Base-by-base conservation (phyloP, 2,329 filamentous ascomycete species). In the Microdochium bolleyi region DNA sequence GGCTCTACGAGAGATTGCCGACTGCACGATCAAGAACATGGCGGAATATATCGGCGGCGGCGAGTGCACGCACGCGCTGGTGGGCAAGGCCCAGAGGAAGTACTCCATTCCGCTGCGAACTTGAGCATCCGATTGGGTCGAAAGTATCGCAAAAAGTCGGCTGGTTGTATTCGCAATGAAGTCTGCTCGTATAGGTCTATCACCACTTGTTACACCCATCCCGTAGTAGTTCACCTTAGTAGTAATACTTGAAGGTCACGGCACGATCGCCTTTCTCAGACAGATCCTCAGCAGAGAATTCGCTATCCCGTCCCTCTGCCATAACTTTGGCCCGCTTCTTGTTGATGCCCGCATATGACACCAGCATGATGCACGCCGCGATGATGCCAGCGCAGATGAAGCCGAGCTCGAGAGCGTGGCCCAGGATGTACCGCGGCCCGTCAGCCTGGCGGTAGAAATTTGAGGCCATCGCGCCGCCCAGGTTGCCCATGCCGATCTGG, bases 391-490 rank as follows among this genome's bases (percentile, higher is more conserved):
- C 57, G 2, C 57, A 55, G 21, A 79, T 74, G 54, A 81, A 81
- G 0, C 66, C 75, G 2, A 82, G 60, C 57, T 80, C 76, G 13
- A 81, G 59, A 1, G 62, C 70, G 55, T 80, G 78, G 0, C 78
- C 78, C 1, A 80, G 64, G 3, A 72, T 67, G 51, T 79, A 82
- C 3, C 71, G 67, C 0, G 78, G 78, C 1, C 61, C 61, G 54
- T 81, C 78, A 3, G 64, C 65, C 25, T 69, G 63, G 3, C 84
- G 76, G 60, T 89, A 89, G 60, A 89, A 88, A 60, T 89, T 89
- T 4, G 83, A 84, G 0, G 84, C 82, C 78, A 88, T 86, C 1
- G 84, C 85, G 2, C 77, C 77, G 11, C 74, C 77, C 2, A 80
- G 64, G 52, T 85, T 86, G 0, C 83, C 83, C 14, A 82, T 59